phyloP scores from a whole-genome alignment of 140 eudicot genomes.

The Anethum foeniculum region DNA sequence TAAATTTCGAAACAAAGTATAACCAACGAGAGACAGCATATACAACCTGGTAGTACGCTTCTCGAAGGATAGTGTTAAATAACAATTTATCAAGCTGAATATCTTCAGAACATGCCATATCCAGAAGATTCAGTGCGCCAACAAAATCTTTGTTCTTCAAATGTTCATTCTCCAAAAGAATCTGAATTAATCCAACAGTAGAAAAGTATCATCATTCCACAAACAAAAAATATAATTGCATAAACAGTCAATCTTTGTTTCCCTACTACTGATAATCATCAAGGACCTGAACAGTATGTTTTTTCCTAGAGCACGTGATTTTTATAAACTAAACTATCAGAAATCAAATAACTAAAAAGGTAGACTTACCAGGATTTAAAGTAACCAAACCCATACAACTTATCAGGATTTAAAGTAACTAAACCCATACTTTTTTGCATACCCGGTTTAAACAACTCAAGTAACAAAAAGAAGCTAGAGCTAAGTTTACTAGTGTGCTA shows the following conservation, averaged over 20 bases:
- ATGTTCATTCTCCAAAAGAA: slow-evolving; percentile 14
- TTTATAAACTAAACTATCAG: neutral
- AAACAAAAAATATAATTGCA: neutral
- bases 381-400: neutral
- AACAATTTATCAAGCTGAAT: slow-evolving; percentile 50
- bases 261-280: neutral
- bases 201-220: neutral
- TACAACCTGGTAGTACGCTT: slow-evolving; percentile 50
- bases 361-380: neutral
- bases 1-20: neutral
- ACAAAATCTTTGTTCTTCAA: slow-evolving; percentile 45
- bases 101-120: slow-evolving; percentile 46
- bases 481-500: neutral
- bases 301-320: neutral
- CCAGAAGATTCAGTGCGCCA: slow-evolving; percentile 50
- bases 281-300: neutral
- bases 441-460: neutral
- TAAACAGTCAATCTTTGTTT: neutral
- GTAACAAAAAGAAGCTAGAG: neutral
- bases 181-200: slow-evolving; percentile 21
- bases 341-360: neutral
- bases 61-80: slow-evolving; percentile 52
- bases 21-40: neutral
- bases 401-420: neutral
- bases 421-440: neutral